These are phyloP conservation scores for Nicotiana attenuata DNA, from an alignment of 257 asterid species.

Conservation along the genomic window DNA sequence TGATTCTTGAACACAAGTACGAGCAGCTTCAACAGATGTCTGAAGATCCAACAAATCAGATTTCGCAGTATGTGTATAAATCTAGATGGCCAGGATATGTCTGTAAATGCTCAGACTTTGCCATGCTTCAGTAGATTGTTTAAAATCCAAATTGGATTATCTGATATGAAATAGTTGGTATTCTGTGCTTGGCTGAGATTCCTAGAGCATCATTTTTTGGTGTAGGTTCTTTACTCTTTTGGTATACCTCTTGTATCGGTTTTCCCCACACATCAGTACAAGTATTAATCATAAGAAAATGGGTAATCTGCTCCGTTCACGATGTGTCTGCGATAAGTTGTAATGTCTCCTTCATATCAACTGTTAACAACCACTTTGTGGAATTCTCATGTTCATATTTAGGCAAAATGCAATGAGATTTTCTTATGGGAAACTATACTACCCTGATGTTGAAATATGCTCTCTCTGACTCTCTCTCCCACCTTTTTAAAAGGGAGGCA, in stretches of 20 bases:
- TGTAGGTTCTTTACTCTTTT: not conserved
- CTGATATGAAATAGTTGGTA: not conserved
- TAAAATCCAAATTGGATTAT: not conserved
- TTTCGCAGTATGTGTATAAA: slow-evolving; percentile 68
- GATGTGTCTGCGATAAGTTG: not conserved
- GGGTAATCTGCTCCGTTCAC: not conserved
- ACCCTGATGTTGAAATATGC: not conserved
- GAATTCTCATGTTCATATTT: not conserved
- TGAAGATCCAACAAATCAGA: slow-evolving; percentile 81
- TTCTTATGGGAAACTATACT: not conserved
- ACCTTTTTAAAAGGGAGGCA: not conserved
- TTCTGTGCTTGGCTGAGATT: not conserved
- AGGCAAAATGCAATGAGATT: not conserved
- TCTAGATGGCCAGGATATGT: not conserved
- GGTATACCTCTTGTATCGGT: not conserved
- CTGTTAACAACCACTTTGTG: not conserved
- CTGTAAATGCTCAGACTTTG: not conserved
- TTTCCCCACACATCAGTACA: not conserved
- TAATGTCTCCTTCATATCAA: not conserved
- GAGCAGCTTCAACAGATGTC: slow-evolving; percentile 97
- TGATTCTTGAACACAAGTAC: slow-evolving; percentile 84
- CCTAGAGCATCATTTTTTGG: not conserved
- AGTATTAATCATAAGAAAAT: not conserved
- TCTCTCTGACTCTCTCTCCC: not conserved
- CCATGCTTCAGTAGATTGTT: not conserved